Percentiles rank a stretch among this genome's conserved stretches.
phyloP scores from a whole-genome alignment of 1,284 basidiomycete species.

The Golubevia sp. region DNA sequence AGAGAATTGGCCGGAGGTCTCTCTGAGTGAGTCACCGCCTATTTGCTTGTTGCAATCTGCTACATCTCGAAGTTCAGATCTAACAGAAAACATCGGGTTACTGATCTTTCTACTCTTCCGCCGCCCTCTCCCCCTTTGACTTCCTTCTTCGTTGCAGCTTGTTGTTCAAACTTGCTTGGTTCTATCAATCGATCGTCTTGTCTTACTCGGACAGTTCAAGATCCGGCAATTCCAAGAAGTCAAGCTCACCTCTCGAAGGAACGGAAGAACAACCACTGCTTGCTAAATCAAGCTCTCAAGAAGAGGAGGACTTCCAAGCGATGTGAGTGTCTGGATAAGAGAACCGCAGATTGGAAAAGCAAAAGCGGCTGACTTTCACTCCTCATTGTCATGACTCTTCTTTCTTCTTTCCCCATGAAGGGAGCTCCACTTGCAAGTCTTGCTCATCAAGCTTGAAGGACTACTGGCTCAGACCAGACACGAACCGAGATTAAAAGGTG shows the following conservation, averaged over 20 bases:
- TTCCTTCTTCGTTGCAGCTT: too few species aligned
- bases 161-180: slow-evolving; percentile 48
- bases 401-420: slow-evolving; percentile 63
- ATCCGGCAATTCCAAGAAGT: not conserved
- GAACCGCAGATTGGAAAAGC: not conserved
- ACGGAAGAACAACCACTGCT: slow-evolving; percentile 31
- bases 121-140: not conserved
- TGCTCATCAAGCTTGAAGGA: slow-evolving; percentile 71
- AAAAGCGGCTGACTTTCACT: not conserved
- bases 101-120: not conserved
- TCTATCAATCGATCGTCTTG: slow-evolving; percentile 48
- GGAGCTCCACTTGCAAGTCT: slow-evolving; percentile 90
- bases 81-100: too few species aligned
- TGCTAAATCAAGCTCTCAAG: slow-evolving; percentile 8
- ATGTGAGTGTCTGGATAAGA: slow-evolving; percentile 1
- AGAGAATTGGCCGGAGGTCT: slow-evolving; percentile 81
- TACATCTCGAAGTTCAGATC: too few species aligned
- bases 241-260: slow-evolving; percentile 7
- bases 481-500: slow-evolving; percentile 43
- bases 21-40: slow-evolving; percentile 72
- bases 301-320: slow-evolving; percentile 36
- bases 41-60: not conserved
- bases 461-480: slow-evolving; percentile 46
- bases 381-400: too few species aligned
- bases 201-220: slow-evolving; percentile 24